These are phyloP conservation scores for Pachysandra terminalis DNA, from an alignment of 164 flowering plant species.

Conservation along the genomic window DNA sequence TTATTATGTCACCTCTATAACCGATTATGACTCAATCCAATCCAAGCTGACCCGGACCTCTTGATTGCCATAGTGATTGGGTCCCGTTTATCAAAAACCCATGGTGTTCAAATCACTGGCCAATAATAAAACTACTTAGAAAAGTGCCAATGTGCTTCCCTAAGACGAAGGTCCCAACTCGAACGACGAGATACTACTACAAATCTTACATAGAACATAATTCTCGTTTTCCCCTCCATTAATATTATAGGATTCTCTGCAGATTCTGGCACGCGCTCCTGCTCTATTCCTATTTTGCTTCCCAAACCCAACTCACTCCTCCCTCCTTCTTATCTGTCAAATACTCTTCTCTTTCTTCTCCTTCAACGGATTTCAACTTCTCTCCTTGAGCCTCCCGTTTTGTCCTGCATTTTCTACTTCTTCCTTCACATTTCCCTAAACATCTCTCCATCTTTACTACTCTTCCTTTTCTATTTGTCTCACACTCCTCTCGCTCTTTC, in stretches of 20 bases:
- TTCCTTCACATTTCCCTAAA: background rate
- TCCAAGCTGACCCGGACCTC: too few relatives aligned
- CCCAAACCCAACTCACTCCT: background rate
- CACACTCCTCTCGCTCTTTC: conserved; percentile 2
- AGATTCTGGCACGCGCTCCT: conserved; percentile 18
- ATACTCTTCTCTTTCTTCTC: background rate
- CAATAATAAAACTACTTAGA: too few relatives aligned
- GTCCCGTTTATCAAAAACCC: too few relatives aligned
- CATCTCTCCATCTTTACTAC: background rate
- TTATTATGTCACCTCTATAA: too few relatives aligned
- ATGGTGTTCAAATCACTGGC: too few relatives aligned
- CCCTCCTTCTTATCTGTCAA: too few relatives aligned
- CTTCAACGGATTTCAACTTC: background rate
- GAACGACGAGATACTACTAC: background rate
- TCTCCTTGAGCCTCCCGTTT: conserved; percentile 15
- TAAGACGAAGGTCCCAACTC: background rate
- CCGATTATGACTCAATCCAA: too few relatives aligned
- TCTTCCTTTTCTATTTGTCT: background rate
- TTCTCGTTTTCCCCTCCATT: background rate
- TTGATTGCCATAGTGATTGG: too few relatives aligned
- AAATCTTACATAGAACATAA: background rate
- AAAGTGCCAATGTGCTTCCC: too few relatives aligned
- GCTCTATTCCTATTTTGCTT: too few relatives aligned
- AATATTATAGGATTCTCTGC: conserved; percentile 13
- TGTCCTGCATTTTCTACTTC: conserved; percentile 8